Base-by-base conservation (phyloP, 352 stramenopile species). In the Hyaloperonospora brassicae region DNA sequence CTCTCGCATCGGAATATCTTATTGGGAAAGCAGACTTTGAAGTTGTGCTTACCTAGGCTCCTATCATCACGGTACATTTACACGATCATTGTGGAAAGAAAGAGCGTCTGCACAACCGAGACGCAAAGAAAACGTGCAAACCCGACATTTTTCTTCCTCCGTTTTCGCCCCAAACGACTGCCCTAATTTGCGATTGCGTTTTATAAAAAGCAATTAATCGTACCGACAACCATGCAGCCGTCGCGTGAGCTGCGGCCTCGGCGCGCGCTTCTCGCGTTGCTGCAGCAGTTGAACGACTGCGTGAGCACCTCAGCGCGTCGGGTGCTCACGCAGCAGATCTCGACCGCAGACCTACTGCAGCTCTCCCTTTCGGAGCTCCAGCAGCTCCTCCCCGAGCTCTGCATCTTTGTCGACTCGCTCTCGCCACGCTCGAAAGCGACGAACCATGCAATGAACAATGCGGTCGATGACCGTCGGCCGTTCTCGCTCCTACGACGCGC, bases 241-340 rank as follows among this genome's bases (percentile, higher is more conserved):
- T 8, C 27, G n/a, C 51, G 36, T 1, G 47, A 57, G 38, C 47
- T 51, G 22, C 57, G 58, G 17, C 50, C 55, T 6, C 64, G 47
- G 38, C 50, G 42, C 2, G 58, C 51, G 21, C 14, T 63, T 38
- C 41, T 53, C 14, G 14, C 47, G 34, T 47, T 71, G 4, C 38
- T 71, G 11, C 27, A 49, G 59, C 56, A 36, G 11, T 62, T 87
- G 7, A 80, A 84, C 46, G 68, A 81, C 9, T 58, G 54, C 17
- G 66, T 86, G 11, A 64, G 79, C 12, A 42, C 66, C 3, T 75
- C 74, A 8, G 74, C 62, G 11, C 72, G 79, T 14, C 63, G 55
- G 14, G 52, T 82, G 5, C 87, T 84, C 64, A 64, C 72, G 48
- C 74, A 68, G 27, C 70, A 71, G 31, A 30, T 70, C 27, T n/a